Conservation (phyloP, 1,284 basidiomycete genomes). For the Chalciporus sp. region DNA sequence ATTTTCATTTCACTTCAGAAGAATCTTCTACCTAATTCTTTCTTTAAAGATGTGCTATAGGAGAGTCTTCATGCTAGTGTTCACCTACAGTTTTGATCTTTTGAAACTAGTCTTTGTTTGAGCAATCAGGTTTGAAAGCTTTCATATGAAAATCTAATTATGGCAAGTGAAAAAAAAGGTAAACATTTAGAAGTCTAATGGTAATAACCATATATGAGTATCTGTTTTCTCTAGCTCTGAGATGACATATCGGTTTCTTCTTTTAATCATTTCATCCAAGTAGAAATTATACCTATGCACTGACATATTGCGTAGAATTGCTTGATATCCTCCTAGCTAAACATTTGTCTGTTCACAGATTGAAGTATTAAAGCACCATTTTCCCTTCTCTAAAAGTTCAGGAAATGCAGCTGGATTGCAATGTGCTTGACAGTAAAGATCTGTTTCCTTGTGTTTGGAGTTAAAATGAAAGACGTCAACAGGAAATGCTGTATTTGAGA, state of each 20-base stretch:
- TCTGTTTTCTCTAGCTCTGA: too few relatives aligned
- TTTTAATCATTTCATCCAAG: too few relatives aligned
- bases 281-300: too few relatives aligned
- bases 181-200: too few relatives aligned
- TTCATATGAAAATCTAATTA: too few relatives aligned
- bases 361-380: constrained; percentile 24
- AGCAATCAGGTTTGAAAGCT: too few relatives aligned
- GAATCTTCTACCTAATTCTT: neutral
- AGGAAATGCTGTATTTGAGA: constrained; percentile 18
- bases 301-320: constrained; percentile 22
- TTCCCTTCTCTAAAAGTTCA: constrained; percentile 35
- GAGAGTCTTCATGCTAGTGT: too few relatives aligned
- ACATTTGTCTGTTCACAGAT: constrained; percentile 37
- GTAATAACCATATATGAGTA: too few relatives aligned
- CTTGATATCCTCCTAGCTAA: constrained; percentile 36
- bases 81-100: too few relatives aligned
- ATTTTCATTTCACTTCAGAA: neutral
- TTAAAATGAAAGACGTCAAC: constrained; percentile 48
- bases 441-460: constrained; percentile 38
- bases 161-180: too few relatives aligned
- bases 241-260: too few relatives aligned
- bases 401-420: constrained; percentile 40
- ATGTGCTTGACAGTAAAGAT: constrained; percentile 36
- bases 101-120: too few relatives aligned
- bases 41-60: neutral